Conservation (phyloP, 805 yeast species). For the Ogataea wickerhamii region DNA sequence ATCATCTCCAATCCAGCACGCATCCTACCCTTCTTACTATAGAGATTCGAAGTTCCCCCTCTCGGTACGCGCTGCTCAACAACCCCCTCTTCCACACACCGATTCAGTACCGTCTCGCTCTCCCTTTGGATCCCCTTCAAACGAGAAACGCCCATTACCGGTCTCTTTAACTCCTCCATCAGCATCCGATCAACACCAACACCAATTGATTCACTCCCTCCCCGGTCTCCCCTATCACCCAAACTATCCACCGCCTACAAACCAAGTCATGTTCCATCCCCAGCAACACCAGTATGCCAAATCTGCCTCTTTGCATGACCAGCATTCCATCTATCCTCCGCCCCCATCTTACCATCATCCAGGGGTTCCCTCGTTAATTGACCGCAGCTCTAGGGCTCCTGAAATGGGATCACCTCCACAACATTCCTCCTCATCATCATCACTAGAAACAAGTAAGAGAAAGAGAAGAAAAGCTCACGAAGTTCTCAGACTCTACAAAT, state of each 20-base stretch:
- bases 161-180: conserved; percentile 1
- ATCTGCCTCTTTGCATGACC: neutral
- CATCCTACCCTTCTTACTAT: neutral
- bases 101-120: neutral
- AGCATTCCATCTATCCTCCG: neutral
- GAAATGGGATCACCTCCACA: neutral
- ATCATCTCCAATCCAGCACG: neutral
- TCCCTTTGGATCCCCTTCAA: neutral
- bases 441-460: conserved; percentile 32
- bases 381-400: neutral
- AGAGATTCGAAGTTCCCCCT: too few species aligned
- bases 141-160: conserved; percentile 1
- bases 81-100: neutral
- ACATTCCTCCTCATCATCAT: neutral
- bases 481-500: conserved; percentile 50
- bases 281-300: neutral
- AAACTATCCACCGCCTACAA: neutral
- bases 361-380: neutral
- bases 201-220: neutral
- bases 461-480: conserved; percentile 54
- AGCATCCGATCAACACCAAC: conserved; percentile 5
- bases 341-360: neutral
- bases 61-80: neutral
- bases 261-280: neutral
- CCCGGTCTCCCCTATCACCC: neutral